phyloP scores from a whole-genome alignment of 306 rosid genomes.

The Prunus mume region DNA sequence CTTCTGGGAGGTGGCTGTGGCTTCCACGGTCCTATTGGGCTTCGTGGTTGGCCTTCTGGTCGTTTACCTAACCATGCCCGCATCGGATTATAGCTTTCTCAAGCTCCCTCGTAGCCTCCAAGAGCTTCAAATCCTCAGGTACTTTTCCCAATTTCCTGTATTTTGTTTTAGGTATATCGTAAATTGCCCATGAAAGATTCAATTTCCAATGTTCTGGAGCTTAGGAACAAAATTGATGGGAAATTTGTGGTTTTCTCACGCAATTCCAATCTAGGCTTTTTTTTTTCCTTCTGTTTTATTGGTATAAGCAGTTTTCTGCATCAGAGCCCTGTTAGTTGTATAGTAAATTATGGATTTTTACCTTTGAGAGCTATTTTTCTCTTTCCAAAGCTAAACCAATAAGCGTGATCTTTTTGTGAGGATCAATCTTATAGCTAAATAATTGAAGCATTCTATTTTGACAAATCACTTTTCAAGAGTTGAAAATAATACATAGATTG shows the following conservation, averaged over 20 bases:
- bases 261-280: neutral
- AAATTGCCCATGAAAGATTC: neutral
- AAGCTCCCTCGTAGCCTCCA: conserved; percentile 86
- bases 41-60: conserved; percentile 51
- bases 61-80: conserved; percentile 85
- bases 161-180: neutral
- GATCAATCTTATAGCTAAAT: neutral
- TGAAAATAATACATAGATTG: neutral
- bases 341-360: neutral
- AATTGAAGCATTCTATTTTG: neutral
- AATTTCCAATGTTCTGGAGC: neutral
- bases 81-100: conserved; percentile 94
- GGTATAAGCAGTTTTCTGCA: neutral
- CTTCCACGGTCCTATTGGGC: conserved; percentile 58
- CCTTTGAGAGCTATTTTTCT: neutral
- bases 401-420: neutral
- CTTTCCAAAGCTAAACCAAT: neutral
- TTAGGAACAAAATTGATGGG: neutral
- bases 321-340: neutral
- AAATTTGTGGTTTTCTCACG: neutral
- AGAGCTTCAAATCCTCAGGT: conserved; percentile 84
- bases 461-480: neutral
- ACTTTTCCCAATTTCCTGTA: neutral
- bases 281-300: neutral
- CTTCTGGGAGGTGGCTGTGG: conserved; percentile 63